Percentiles rank a stretch among this genome's conserved stretches.
These are phyloP conservation scores for Wickerhamomyces strasburgensis DNA, from an alignment of 805 yeast genomes.

Conservation along the genomic window DNA sequence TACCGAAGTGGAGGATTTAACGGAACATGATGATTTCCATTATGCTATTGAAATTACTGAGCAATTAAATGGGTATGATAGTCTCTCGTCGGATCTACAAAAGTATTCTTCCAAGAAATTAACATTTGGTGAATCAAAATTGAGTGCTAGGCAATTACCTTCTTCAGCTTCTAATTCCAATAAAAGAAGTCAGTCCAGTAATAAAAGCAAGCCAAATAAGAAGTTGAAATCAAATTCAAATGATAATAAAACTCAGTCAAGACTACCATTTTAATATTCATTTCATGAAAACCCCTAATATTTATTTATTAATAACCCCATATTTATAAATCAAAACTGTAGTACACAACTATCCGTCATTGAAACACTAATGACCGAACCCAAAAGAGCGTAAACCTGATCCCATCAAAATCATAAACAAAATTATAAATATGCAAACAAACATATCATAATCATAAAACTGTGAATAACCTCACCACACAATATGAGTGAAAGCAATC, in stretches of 20 bases:
- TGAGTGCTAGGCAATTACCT: slow-evolving; percentile 3
- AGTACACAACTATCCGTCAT: too few relatives aligned
- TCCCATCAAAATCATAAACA: too few relatives aligned
- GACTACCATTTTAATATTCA: slow-evolving; percentile 17
- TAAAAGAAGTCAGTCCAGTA: neutral
- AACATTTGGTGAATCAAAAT: slow-evolving; percentile 7
- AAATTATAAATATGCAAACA: too few relatives aligned
- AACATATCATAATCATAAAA: too few relatives aligned
- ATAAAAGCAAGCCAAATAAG: slow-evolving; percentile 4
- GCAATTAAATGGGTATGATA: slow-evolving; percentile 32
- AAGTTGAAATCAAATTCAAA: slow-evolving; percentile 8
- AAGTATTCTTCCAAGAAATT: slow-evolving; percentile 7
- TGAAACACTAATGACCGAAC: too few relatives aligned
- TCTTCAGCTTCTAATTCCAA: neutral
- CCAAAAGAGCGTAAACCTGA: too few relatives aligned
- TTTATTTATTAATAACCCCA: neutral
- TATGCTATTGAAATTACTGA: slow-evolving; percentile 45
- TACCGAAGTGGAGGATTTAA: slow-evolving; percentile 17
- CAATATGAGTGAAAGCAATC: too few relatives aligned
- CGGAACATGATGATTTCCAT: slow-evolving; percentile 54
- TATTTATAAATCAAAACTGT: too few relatives aligned
- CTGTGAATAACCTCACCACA: too few relatives aligned
- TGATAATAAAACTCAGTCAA: slow-evolving; percentile 19
- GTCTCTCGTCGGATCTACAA: slow-evolving; percentile 11
- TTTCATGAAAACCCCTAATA: too few relatives aligned